Evolutionary conservation across 768 basidiomycete genomes (phyloP).

Genomic region (Trametes cingulata): DNA sequence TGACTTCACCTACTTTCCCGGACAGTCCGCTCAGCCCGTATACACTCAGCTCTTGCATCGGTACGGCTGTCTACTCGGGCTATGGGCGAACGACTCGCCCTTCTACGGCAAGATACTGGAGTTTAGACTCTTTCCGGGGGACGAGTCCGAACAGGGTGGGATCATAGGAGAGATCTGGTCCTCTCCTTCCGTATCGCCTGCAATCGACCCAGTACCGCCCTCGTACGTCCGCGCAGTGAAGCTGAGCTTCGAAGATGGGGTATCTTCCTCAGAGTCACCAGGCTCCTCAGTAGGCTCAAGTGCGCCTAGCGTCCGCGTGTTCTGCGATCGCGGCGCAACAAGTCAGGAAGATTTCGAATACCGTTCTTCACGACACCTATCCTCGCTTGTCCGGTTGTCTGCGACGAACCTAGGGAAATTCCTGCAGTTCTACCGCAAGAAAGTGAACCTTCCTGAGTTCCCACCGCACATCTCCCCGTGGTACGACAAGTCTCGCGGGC

Average conservation of each 20-base stretch:
- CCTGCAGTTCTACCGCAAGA: conserved; percentile 17
- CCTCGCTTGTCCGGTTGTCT: conserved; percentile 3
- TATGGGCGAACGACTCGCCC: conserved; percentile 26
- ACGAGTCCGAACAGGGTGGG: conserved; percentile 15
- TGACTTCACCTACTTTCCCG: conserved; percentile 5
- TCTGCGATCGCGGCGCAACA: neutral
- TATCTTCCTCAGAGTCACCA: neutral
- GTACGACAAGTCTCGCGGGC: conserved; percentile 10
- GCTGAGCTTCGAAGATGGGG: conserved; percentile 14
- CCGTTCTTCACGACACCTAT: neutral
- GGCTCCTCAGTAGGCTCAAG: neutral
- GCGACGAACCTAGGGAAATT: conserved; percentile 1
- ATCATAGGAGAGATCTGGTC: conserved; percentile 24
- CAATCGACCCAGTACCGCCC: conserved; percentile 3
- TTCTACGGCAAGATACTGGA: conserved; percentile 26
- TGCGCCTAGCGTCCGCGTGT: neutral
- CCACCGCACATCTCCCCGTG: conserved; percentile 11
- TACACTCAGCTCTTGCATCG: conserved; percentile 23
- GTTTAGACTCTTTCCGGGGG: conserved; percentile 16
- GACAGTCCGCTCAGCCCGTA: conserved; percentile 11
- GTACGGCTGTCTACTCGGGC: conserved; percentile 21
- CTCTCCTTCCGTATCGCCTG: neutral
- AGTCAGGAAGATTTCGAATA: neutral
- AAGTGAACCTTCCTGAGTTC: conserved; percentile 21
- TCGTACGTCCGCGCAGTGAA: conserved; percentile 12